phyloP scores from a whole-genome alignment of 2,329 filamentous ascomycete genomes.

The Sphaerulina populicola region DNA sequence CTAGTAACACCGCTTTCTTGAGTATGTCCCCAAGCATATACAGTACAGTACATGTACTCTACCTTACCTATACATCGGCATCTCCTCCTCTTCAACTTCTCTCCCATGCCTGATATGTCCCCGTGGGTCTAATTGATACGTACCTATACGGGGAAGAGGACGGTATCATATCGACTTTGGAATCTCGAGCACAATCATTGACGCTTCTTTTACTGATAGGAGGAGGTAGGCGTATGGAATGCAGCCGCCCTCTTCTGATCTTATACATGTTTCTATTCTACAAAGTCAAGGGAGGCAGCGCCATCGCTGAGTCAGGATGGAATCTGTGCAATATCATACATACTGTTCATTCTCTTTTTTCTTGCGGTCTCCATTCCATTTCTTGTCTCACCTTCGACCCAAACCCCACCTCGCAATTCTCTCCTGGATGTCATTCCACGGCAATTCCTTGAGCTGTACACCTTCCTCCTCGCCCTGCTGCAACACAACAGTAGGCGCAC shows the following conservation, averaged over 20 bases:
- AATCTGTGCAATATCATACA: not conserved
- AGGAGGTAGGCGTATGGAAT: not conserved
- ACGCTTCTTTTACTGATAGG: not conserved
- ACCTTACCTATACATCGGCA: no score
- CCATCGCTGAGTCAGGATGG: not conserved
- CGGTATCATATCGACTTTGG: no score
- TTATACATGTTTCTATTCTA: not conserved
- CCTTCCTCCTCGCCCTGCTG: constrained; percentile 78
- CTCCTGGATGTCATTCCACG: constrained; percentile 85
- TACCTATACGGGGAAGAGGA: no score
- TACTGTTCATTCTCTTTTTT: not conserved
- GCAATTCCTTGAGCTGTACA: constrained; percentile 57
- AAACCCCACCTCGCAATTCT: constrained; percentile 76
- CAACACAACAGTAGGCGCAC: constrained; percentile 85
- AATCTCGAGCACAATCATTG: not conserved
- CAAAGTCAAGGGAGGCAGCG: not conserved
- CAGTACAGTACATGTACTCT: no score
- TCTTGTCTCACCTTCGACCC: constrained; percentile 43
- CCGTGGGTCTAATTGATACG: no score
- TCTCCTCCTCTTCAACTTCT: no score
- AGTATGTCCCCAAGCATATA: no score
- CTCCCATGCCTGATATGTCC: no score
- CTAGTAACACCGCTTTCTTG: no score
- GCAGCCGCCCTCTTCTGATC: not conserved
- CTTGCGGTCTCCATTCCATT: not conserved